Conservation (phyloP, 179 eudicot genomes). For the Silene coronaria region DNA sequence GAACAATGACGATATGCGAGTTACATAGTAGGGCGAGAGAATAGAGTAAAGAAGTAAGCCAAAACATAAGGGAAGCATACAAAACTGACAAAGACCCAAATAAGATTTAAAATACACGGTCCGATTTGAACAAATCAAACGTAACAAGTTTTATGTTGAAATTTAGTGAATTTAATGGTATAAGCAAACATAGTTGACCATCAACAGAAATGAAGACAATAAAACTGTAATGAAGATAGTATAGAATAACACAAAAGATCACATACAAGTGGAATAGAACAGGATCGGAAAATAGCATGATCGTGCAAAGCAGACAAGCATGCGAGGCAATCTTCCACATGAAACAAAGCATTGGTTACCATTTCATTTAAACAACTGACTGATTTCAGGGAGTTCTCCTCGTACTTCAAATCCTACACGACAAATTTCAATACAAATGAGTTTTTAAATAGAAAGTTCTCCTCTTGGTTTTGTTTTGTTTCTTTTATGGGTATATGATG, state of each 20-base stretch:
- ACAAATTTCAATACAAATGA: slow-evolving; percentile 5
- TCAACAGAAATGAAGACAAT: too few relatives aligned
- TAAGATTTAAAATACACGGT: not conserved
- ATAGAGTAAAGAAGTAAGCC: too few relatives aligned
- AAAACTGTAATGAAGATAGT: too few relatives aligned
- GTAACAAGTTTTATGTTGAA: too few relatives aligned
- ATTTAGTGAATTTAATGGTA: too few relatives aligned
- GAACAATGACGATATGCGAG: slow-evolving; percentile 1
- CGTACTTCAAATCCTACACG: slow-evolving; percentile 68
- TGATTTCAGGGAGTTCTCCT: slow-evolving; percentile 73
- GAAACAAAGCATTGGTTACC: slow-evolving; percentile 82
- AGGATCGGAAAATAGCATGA: slow-evolving; percentile 66
- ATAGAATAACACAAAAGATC: not conserved
- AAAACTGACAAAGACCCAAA: too few relatives aligned
- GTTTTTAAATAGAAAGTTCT: not conserved
- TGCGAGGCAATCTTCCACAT: slow-evolving; percentile 67
- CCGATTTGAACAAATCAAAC: not conserved
- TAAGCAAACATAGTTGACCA: too few relatives aligned
- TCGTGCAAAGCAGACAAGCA: slow-evolving; percentile 60
- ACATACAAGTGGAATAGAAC: slow-evolving; percentile 90
- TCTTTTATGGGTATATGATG: too few relatives aligned
- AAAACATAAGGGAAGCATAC: too few relatives aligned
- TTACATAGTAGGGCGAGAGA: too few relatives aligned
- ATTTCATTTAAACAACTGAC: slow-evolving; percentile 86
- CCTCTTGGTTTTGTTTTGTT: too few relatives aligned